These are phyloP conservation scores for Phytopythium litorale DNA, from an alignment of 352 stramenopile genomes.

Conservation along the genomic window DNA sequence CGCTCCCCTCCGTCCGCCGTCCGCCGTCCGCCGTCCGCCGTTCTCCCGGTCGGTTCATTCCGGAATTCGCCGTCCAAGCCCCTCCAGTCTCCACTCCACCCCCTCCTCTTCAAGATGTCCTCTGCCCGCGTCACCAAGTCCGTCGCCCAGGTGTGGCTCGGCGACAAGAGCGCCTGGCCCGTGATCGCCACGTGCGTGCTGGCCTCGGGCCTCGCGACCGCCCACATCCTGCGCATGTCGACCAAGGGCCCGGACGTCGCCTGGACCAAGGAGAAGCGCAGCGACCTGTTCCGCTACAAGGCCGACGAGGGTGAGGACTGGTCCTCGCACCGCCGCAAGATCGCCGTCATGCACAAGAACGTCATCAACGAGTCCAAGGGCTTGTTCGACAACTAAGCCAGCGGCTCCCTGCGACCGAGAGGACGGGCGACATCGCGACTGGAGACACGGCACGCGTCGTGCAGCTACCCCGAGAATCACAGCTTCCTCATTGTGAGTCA, in stretches of 20 bases:
- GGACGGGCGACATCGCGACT: background rate
- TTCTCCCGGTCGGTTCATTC: constrained; percentile 37
- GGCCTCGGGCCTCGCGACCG: constrained; percentile 60
- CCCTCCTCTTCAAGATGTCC: constrained; percentile 39
- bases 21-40: background rate
- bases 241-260: constrained; percentile 66
- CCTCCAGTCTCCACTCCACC: constrained; percentile 8
- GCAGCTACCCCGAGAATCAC: background rate
- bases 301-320: constrained; percentile 53
- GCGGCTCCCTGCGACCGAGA: background rate
- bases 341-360: constrained; percentile 73
- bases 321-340: constrained; percentile 70
- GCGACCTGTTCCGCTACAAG: constrained; percentile 72
- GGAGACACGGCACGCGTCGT: background rate
- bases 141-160: constrained; percentile 63
- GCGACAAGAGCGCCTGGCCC: constrained; percentile 74
- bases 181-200: constrained; percentile 68
- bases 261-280: constrained; percentile 77
- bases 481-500: background rate
- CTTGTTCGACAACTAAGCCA: constrained; percentile 34
- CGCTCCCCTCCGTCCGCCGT: background rate
- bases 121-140: constrained; percentile 40
- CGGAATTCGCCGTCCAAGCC: constrained; percentile 49
- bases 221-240: constrained; percentile 70
- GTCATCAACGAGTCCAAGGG: constrained; percentile 78